Evolutionary conservation across 1,284 basidiomycete species (phyloP).

Genomic region (Acaromyces ingoldii): DNA sequence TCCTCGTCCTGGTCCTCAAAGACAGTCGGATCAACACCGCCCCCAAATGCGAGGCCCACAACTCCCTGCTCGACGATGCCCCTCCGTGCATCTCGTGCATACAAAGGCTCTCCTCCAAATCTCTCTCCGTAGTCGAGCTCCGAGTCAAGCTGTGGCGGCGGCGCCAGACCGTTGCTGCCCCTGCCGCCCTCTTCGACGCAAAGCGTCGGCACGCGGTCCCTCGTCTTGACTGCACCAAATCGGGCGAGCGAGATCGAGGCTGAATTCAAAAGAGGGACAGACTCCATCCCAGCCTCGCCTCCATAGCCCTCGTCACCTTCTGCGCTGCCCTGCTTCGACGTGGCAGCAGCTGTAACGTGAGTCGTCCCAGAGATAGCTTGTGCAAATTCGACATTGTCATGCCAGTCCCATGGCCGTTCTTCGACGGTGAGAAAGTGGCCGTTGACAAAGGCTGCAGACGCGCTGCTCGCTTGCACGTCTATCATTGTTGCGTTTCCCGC

Average conservation of each 20-base stretch:
- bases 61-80: slow-evolving; percentile 12
- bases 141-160: slow-evolving; percentile 21
- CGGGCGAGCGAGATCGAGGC: not conserved
- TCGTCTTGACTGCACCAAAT: not conserved
- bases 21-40: too few relatives aligned
- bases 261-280: not conserved
- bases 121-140: slow-evolving; percentile 25
- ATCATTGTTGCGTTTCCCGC: too few relatives aligned
- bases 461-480: not conserved
- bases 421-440: not conserved
- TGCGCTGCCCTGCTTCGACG: not conserved
- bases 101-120: slow-evolving; percentile 22
- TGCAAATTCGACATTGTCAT: slow-evolving; percentile 6
- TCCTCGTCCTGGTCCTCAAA: too few relatives aligned
- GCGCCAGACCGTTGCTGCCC: too few relatives aligned
- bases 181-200: too few relatives aligned
- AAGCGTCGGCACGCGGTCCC: slow-evolving; percentile 3
- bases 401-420: slow-evolving; percentile 4
- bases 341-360: not conserved
- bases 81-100: slow-evolving; percentile 23
- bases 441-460: not conserved
- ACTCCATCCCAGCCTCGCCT: not conserved
- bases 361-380: not conserved
- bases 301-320: not conserved
- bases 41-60: too few relatives aligned